phyloP scores from a whole-genome alignment of 768 basidiomycete species.

The Mycena leptocephala region DNA sequence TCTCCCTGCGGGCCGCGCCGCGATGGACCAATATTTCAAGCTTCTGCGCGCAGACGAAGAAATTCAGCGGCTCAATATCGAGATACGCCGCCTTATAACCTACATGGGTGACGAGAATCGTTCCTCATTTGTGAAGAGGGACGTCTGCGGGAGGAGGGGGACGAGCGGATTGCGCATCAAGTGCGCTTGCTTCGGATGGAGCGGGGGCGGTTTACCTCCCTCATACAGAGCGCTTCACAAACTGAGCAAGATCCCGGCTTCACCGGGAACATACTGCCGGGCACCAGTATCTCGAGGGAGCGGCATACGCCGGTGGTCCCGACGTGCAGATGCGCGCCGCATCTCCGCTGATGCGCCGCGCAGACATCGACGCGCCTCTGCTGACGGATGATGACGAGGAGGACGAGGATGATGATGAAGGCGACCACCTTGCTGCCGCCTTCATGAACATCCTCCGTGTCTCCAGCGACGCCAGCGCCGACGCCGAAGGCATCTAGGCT shows the following conservation, averaged over 20 bases:
- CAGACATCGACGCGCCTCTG: background rate
- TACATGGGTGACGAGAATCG: background rate
- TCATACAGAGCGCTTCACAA: background rate
- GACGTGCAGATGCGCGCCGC: background rate
- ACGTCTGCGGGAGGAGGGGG: background rate
- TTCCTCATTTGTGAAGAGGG: background rate
- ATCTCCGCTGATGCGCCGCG: background rate
- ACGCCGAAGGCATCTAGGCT: background rate
- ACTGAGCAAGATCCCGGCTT: background rate
- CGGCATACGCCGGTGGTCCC: background rate
- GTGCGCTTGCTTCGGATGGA: background rate
- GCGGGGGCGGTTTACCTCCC: background rate
- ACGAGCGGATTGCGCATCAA: background rate
- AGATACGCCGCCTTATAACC: background rate
- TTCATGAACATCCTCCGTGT: background rate
- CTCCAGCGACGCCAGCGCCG: background rate
- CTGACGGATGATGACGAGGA: background rate
- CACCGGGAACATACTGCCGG: background rate
- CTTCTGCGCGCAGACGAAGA: background rate
- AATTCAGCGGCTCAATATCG: background rate
- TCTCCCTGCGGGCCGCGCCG: conserved; percentile 15
- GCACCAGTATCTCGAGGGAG: background rate
- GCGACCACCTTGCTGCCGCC: background rate
- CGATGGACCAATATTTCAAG: conserved; percentile 32
- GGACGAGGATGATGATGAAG: background rate